Percentiles rank a stretch among this genome's conserved stretches.
Conservation (phyloP, 129 eudicot genomes). For the Pseudognaphalium luteoalbum region DNA sequence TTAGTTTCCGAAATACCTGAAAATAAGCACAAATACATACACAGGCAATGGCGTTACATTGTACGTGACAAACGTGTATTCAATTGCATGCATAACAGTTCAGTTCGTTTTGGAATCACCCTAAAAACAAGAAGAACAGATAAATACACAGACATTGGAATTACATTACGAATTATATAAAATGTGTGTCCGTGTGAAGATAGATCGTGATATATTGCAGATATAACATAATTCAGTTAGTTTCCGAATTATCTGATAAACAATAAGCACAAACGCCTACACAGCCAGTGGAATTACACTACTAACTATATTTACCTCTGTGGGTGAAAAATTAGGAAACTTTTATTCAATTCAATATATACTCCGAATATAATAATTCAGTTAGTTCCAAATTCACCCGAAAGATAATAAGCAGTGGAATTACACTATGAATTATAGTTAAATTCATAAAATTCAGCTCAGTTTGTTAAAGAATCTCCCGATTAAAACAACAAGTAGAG, state of each 20-base stretch:
- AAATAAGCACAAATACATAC: conserved; percentile 17
- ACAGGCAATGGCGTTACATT: background rate
- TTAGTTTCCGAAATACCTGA: conserved; percentile 71
- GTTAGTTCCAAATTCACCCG: conserved; percentile 72
- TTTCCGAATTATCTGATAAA: background rate
- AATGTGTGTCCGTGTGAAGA: background rate
- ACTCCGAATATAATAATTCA: conserved; percentile 63
- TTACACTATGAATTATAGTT: background rate
- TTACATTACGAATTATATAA: no score
- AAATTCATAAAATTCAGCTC: background rate
- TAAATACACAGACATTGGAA: background rate
- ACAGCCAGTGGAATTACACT: conserved; percentile 36
- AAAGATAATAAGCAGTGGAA: conserved; percentile 20
- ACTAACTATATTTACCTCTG: no score
- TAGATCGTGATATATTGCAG: background rate
- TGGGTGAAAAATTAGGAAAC: conserved; percentile 18
- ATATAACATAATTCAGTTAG: background rate
- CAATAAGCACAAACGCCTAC: conserved; percentile 53
- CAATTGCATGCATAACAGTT: background rate
- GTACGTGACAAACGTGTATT: no score
- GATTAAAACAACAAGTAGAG: conserved; percentile 33
- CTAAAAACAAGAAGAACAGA: background rate
- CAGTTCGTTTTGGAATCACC: background rate
- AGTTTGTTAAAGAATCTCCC: background rate
- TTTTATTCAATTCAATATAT: conserved; percentile 54